Evolutionary conservation across 371 early-diverging fungal species (phyloP), one percentile per base, ranked within the genome.

Genomic region (Conidiobolus incongruus): DNA sequence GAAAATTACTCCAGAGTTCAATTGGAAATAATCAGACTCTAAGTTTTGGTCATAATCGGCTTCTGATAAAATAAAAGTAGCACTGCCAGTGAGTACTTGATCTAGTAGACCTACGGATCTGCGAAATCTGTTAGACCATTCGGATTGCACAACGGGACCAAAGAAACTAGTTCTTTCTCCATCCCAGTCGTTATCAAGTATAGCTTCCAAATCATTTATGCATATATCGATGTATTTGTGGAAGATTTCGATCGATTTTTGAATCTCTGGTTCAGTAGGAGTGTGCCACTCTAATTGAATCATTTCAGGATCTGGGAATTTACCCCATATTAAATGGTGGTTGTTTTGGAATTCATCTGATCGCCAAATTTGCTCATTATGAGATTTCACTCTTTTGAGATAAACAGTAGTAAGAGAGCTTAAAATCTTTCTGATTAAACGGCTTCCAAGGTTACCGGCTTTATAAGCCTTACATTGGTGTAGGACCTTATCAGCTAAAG

Each of bases 251-350:
- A 26, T 8, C 8, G 26, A 26, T 26, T 26, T 26, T 26, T 63
- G 58, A 16, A 75, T 61, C 46, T 84, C 88, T 1, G 60, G 59
- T 28, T 63, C 55, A 7, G 60, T 60, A 2, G 90, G 85, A 7
- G 63, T 51, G 48, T 86, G 87, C 91, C 91, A 90, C 35, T 67
- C 48, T 15, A 82, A 47, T 11, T 58, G 40, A 12, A 81, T 48
- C 35, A 65, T 52, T 1, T 65, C 54, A 1, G 70, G 62, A 40
- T 71, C 58, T 0, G 59, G 58, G 2, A 67, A 58, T 21, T 66
- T 52, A 2, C 87, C 86, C 90, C 90, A 89, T 10, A 70, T 52
- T 48, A 65, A 51, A 48, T 83, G 75, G n/a, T 44, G 44, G 29
- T 43, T 35, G 21, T 46, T 33, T n/a, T 34, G 17, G 29, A 40